Base-by-base conservation (phyloP, 345 rosid species). In the Luvunga scandens region DNA sequence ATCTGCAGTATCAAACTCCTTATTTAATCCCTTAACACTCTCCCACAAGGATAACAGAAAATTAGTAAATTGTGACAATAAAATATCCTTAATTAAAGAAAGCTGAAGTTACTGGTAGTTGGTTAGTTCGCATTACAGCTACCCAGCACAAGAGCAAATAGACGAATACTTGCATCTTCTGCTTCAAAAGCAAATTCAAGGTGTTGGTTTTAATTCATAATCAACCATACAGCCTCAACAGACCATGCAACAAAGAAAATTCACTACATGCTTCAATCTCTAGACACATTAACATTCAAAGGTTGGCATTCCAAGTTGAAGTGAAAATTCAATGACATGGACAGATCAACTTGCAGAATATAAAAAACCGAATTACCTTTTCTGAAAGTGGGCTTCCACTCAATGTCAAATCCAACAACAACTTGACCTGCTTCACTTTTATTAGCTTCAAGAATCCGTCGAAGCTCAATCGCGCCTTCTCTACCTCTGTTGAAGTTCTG, bases 381-480 rank as follows among this genome's bases (percentile, higher is more conserved):
- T 79, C 19, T 75, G 71, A 93, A 91, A 22, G 85, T 82, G 10
- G 98, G 91, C 81, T 77, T 90, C 97, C 94, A 93, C 84, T 93
- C 98, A 56, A 92, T 91, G 82, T 93, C 99, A 84, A 95, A 86
- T 2, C 99, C 97, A 13, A 91, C 1, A 14, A 75, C 7, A 64
- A 85, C 90, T 74, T 38, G 85, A 4, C 85, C 89, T 62, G 48
- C 72, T 81, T 81, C 81, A 36, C 72, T 81, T 80, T 83, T 87
- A 84, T 86, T 78, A n/a, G 80, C 71, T 74, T 90, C 83, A 82
- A 92, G 82, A 78, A 65, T 76, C 30, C 77, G 81, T 28, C 87
- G 78, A 80, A 95, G 89, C 86, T 84, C 86, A 68, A 38, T 65
- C 69, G 94, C 92, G 53, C 89, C 62, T 73, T 85, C 77, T 93